Evolutionary conservation across 1,284 basidiomycete species (phyloP).

Genomic region (Apiotrichum veenhuisii): DNA sequence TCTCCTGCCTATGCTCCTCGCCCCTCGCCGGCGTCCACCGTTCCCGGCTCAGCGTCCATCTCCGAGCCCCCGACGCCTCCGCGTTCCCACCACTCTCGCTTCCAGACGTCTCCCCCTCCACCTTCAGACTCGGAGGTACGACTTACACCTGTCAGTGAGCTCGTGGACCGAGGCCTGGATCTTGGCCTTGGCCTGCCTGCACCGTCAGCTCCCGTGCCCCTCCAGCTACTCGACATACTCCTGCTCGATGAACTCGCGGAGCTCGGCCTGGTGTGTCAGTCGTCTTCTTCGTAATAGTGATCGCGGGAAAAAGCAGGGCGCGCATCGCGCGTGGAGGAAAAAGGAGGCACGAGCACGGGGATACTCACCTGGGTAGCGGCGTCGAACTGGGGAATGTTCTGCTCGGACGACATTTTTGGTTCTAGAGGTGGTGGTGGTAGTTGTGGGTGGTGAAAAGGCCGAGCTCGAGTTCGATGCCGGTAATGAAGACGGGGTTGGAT

Average conservation of each 20-base stretch:
- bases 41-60: slow-evolving; percentile 3
- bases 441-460: neutral
- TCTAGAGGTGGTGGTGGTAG: neutral
- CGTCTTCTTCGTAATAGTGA: neutral
- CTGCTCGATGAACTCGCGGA: slow-evolving; percentile 74
- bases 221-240: slow-evolving; percentile 51
- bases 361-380: slow-evolving; percentile 65
- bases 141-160: slow-evolving; percentile 47
- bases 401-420: slow-evolving; percentile 25
- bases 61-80: too few relatives aligned
- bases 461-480: neutral
- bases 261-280: slow-evolving; percentile 64
- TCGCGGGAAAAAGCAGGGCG: neutral
- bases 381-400: slow-evolving; percentile 59
- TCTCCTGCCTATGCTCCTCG: too few relatives aligned
- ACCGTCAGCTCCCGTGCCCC: slow-evolving; percentile 2
- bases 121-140: too few relatives aligned
- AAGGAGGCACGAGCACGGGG: neutral
- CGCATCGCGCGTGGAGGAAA: neutral
- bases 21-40: too few relatives aligned
- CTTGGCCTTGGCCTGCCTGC: slow-evolving; percentile 70
- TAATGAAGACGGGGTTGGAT: too few relatives aligned
- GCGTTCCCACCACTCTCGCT: too few relatives aligned
- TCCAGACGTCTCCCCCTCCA: too few relatives aligned
- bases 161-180: slow-evolving; percentile 60